Percentiles rank a stretch among this genome's conserved stretches.
These are phyloP conservation scores for Monotropa hypopitys DNA, from an alignment of 179 eudicot species.

Conservation along the genomic window DNA sequence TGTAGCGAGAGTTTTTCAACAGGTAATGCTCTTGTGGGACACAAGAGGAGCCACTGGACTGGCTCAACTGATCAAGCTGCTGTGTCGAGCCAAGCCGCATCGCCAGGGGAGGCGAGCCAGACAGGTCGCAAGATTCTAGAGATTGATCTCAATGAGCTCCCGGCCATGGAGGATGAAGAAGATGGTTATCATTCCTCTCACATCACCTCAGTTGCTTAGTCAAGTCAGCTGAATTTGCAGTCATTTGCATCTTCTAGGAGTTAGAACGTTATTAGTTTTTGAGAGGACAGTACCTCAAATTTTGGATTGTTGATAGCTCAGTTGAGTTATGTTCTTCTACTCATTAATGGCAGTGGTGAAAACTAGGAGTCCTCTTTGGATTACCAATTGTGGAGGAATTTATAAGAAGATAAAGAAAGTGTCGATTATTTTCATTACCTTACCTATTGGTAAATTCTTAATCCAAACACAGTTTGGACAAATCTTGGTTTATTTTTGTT, in stretches of 20 bases:
- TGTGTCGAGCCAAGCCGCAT: constrained; percentile 3
- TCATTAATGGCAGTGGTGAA: background rate
- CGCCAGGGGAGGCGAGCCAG: constrained; percentile 13
- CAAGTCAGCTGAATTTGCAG: background rate
- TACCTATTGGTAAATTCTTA: background rate
- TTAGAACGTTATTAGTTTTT: background rate
- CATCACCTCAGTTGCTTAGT: background rate
- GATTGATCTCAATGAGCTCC: constrained; percentile 11
- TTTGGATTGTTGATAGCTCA: background rate
- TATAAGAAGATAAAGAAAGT: too few species aligned
- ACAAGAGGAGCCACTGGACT: constrained; percentile 22
- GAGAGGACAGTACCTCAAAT: background rate
- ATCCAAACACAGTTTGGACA: background rate
- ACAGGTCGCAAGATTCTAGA: background rate
- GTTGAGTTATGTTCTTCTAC: background rate
- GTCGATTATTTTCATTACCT: background rate
- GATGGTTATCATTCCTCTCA: background rate
- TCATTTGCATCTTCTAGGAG: background rate
- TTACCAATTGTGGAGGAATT: too few species aligned
- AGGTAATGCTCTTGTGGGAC: constrained; percentile 31
- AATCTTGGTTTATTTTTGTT: constrained; percentile 4
- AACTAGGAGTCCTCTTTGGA: background rate
- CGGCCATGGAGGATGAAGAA: constrained; percentile 1
- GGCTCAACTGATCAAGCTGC: background rate
- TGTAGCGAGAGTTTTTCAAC: constrained; percentile 20